Percentiles rank a stretch among this genome's conserved stretches.
Evolutionary conservation across 805 yeast species (phyloP).

Genomic region (Starmerella bacillaris): DNA sequence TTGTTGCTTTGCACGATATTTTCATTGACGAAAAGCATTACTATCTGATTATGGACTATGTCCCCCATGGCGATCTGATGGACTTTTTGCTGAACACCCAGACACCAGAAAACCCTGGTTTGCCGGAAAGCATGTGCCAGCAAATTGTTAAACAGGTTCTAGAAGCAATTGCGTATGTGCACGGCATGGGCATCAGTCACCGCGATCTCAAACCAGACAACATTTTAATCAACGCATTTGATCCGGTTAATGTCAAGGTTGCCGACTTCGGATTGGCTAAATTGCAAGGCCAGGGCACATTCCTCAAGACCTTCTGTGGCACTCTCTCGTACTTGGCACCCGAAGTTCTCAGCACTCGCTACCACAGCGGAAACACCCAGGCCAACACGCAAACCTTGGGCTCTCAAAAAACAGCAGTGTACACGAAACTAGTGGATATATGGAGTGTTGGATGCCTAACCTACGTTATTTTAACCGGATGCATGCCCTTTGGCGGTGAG

Average conservation of each 20-base stretch:
- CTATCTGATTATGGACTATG: slow-evolving; percentile 86
- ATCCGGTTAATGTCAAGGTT: slow-evolving; percentile 78
- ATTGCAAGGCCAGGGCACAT: slow-evolving; percentile 62
- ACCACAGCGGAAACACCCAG: slow-evolving; percentile 17
- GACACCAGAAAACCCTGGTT: slow-evolving; percentile 19
- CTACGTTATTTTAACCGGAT: slow-evolving; percentile 81
- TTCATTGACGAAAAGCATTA: slow-evolving; percentile 68
- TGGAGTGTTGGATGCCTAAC: slow-evolving; percentile 95
- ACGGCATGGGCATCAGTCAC: slow-evolving; percentile 79
- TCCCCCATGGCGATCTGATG: slow-evolving; percentile 94
- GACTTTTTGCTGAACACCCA: slow-evolving; percentile 27
- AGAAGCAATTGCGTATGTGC: slow-evolving; percentile 73
- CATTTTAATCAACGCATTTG: slow-evolving; percentile 73
- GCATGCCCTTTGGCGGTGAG: slow-evolving; percentile 83
- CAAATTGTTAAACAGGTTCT: slow-evolving; percentile 74
- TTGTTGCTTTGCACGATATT: slow-evolving; percentile 65
- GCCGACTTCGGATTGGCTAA: slow-evolving; percentile 96
- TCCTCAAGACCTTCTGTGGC: slow-evolving; percentile 93
- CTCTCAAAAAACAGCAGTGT: slow-evolving; percentile 23
- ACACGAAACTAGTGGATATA: slow-evolving; percentile 82
- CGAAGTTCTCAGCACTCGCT: slow-evolving; percentile 41
- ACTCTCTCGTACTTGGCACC: slow-evolving; percentile 96
- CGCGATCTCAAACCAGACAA: slow-evolving; percentile 94
- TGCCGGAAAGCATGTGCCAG: slow-evolving; percentile 77
- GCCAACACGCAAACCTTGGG: not conserved